phyloP scores from a whole-genome alignment of 805 yeast genomes.

The Grigorovia jiainica region DNA sequence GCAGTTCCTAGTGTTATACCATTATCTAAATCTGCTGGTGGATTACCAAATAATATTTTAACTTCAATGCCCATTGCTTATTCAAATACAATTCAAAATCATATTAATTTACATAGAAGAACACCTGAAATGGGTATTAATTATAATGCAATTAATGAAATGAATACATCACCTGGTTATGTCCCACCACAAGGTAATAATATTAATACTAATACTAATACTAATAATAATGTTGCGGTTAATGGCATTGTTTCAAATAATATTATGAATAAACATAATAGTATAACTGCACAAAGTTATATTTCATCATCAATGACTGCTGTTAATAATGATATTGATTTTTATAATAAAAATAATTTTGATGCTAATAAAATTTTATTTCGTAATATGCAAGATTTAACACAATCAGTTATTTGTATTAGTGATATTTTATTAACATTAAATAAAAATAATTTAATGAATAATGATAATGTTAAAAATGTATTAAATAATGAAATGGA shows the following conservation, averaged over 20 bases:
- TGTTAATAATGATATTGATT: neutral
- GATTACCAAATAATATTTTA: neutral
- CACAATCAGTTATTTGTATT: conserved; percentile 1
- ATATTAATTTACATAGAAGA: neutral
- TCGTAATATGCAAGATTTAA: neutral
- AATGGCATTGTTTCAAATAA: neutral
- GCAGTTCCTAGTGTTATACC: neutral
- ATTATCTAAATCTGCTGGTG: neutral
- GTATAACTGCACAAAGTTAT: neutral
- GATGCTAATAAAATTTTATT: neutral
- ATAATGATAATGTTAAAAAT: neutral
- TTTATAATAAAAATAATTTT: neutral
- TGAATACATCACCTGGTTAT: neutral
- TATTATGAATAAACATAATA: neutral
- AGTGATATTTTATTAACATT: conserved; percentile 3
- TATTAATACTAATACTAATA: neutral
- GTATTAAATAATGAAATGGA: neutral
- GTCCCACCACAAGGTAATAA: neutral
- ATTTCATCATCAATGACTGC: neutral
- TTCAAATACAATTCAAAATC: neutral
- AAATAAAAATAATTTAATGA: neutral
- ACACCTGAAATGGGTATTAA: neutral
- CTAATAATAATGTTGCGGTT: neutral
- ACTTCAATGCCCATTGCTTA: neutral
- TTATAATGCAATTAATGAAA: neutral